phyloP scores from a whole-genome alignment of 768 basidiomycete genomes.

The Punctularia strigosozonata region DNA sequence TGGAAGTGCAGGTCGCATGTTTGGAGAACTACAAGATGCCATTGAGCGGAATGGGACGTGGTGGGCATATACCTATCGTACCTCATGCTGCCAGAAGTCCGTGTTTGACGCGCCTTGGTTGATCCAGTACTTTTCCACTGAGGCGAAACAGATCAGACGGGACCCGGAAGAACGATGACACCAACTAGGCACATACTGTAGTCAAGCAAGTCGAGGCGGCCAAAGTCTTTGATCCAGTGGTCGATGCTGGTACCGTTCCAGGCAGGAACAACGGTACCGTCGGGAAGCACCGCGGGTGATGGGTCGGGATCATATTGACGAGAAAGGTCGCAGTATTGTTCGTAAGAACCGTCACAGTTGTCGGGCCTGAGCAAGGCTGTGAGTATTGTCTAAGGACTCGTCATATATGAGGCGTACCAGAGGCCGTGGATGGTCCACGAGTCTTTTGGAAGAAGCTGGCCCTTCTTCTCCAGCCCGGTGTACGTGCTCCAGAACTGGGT shows the following conservation, averaged over 20 bases:
- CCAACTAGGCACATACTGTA: conserved; percentile 40
- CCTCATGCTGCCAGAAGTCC: conserved; percentile 65
- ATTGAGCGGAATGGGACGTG: neutral
- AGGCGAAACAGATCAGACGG: neutral
- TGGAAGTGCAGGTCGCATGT: conserved; percentile 68
- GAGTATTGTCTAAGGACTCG: no score
- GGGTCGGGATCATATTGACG: conserved; percentile 51
- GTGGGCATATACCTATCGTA: conserved; percentile 15
- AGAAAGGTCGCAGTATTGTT: conserved; percentile 52
- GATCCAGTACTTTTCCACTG: conserved; percentile 66
- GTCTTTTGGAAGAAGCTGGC: conserved; percentile 50
- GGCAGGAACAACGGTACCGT: conserved; percentile 40
- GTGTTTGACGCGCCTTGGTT: conserved; percentile 48
- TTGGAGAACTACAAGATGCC: conserved; percentile 53
- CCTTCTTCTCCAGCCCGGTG: conserved; percentile 40
- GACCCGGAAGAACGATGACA: neutral
- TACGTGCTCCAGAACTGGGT: conserved; percentile 58
- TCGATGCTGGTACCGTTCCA: conserved; percentile 50
- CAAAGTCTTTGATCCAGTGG: conserved; percentile 45
- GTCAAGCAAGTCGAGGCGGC: conserved; percentile 38
- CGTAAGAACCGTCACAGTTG: conserved; percentile 61
- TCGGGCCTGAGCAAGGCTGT: no score
- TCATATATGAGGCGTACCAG: no score
- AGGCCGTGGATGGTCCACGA: conserved; percentile 66
- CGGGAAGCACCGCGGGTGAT: conserved; percentile 34